Conservation (phyloP, 164 flowering plant genomes). For the Taxillus chinensis region DNA sequence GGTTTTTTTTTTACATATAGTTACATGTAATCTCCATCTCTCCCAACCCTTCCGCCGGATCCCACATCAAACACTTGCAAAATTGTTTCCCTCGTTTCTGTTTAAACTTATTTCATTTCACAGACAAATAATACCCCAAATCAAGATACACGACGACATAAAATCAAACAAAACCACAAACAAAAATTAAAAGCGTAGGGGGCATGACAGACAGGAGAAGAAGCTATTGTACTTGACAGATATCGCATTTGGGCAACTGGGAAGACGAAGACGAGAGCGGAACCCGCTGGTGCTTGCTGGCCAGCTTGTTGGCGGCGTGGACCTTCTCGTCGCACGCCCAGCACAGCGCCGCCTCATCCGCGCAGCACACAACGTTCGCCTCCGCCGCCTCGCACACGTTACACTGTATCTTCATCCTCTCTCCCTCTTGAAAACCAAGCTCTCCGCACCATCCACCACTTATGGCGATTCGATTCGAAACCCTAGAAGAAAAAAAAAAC, state of each 20-base stretch:
- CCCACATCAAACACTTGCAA: no score
- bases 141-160: no score
- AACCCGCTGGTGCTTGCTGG: conserved; percentile 80
- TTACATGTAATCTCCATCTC: no score
- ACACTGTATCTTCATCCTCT: conserved; percentile 84
- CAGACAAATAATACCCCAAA: no score
- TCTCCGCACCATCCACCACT: neutral
- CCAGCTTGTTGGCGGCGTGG: conserved; percentile 91
- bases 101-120: no score
- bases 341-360: conserved; percentile 94
- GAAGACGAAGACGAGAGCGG: conserved; percentile 49
- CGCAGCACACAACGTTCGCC: conserved; percentile 80
- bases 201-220: no score
- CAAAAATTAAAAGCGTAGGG: no score
- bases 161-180: no score
- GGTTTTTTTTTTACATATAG: no score
- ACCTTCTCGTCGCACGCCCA: conserved; percentile 73
- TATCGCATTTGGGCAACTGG: conserved; percentile 80
- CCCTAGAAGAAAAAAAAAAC: neutral
- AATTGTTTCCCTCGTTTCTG: no score
- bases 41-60: no score
- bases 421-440: neutral
- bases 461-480: neutral
- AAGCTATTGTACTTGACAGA: conserved; percentile 58
- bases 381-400: conserved; percentile 84